Conservation (phyloP, 345 rosid species). For the Citrus maxima region DNA sequence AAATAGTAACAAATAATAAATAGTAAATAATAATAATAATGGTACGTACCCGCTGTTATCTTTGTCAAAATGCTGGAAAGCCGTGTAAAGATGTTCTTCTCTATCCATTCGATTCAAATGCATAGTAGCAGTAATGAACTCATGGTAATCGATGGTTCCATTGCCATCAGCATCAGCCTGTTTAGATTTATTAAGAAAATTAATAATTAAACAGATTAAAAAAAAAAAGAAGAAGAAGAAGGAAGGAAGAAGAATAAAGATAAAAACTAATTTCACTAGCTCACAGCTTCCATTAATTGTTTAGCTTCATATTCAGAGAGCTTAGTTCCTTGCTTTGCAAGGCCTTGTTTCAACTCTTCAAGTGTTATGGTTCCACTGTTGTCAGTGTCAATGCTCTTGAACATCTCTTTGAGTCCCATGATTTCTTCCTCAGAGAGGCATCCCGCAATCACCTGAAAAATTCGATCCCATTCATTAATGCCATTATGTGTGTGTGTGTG, state of each 20-base stretch:
- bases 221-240: too few relatives aligned
- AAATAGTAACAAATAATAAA: too few relatives aligned
- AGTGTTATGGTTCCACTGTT: conserved; percentile 90
- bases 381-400: conserved; percentile 82
- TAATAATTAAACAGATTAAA: too few relatives aligned
- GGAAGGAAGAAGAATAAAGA: background rate
- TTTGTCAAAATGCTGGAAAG: conserved; percentile 83
- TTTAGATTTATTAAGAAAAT: background rate
- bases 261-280: conserved; percentile 4
- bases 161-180: conserved; percentile 93
- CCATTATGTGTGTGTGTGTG: background rate
- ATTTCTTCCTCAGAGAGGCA: conserved; percentile 97
- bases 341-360: conserved; percentile 88
- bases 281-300: conserved; percentile 93
- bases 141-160: conserved; percentile 77
- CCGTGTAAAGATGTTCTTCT: conserved; percentile 75
- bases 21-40: background rate
- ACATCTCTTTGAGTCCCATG: conserved; percentile 97
- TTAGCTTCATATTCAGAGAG: conserved; percentile 80
- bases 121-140: conserved; percentile 83
- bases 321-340: conserved; percentile 89
- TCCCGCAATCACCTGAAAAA: conserved; percentile 80
- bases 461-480: background rate
- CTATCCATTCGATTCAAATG: conserved; percentile 71
- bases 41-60: conserved; percentile 70